These are phyloP conservation scores for Colletotrichum destructivum DNA, from an alignment of 2,329 filamentous ascomycete species.

Conservation along the genomic window DNA sequence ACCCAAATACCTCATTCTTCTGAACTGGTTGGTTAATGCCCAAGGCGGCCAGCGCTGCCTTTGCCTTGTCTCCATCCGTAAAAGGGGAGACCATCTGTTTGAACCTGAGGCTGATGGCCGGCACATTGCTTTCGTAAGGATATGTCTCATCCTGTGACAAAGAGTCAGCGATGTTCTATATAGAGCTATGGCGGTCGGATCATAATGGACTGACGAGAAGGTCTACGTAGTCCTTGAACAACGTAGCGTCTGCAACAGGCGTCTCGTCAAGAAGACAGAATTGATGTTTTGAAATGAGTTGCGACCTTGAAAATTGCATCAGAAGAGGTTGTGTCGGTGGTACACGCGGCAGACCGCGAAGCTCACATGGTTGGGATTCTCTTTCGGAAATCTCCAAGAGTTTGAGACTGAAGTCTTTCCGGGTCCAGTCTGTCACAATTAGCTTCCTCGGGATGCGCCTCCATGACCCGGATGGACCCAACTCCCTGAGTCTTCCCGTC, in stretches of 20 bases:
- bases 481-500: neutral
- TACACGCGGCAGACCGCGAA: neutral
- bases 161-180: too few species aligned
- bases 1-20: neutral
- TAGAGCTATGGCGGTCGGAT: neutral
- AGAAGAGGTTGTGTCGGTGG: neutral
- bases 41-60: neutral
- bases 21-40: neutral
- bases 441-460: neutral
- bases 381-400: neutral
- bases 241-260: neutral
- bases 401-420: neutral
- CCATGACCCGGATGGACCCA: neutral
- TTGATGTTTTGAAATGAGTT: conserved; percentile 7
- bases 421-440: neutral
- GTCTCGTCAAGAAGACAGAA: conserved; percentile 18
- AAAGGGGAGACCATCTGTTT: neutral
- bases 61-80: neutral
- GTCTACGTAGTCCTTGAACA: conserved; percentile 9
- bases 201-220: neutral
- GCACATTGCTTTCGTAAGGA: conserved; percentile 7
- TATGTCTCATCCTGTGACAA: conserved; percentile 7
- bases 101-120: conserved; percentile 13
- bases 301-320: neutral
- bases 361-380: conserved; percentile 10